Evolutionary conservation across 768 basidiomycete genomes (phyloP), one percentile per base, ranked within the genome.

Genomic region (Chalciporus pseudorubinellus): DNA sequence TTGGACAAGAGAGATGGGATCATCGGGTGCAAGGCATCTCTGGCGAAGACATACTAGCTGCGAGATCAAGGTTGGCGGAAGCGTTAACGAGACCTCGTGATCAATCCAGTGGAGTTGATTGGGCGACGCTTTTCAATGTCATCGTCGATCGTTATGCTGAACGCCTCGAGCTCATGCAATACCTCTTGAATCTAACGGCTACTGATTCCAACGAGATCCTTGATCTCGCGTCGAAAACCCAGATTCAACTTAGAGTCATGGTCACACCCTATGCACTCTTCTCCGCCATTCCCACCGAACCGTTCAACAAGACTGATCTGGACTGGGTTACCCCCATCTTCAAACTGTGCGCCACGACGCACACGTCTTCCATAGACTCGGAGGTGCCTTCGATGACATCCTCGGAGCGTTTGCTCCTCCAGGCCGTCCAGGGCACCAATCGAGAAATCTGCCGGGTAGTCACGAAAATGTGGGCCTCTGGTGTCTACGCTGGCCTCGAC

Each of bases 391-490:
- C 39, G 3, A 55, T 73, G 52, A 68, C 68, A 3, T 20, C 41
- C n/a, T 62, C 67, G 3, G 71, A 74, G 52, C 39, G 10, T 2
- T 22, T 68, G 19, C 58, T 73, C 11, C 52, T 68, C 3, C 50
- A 42, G 36, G 64, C 47, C 11, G 18, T 73, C 6, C 59, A 61
- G 10, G 73, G 63, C 0, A 76, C 74, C 0, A 70, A 48, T 6
- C 66, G 64, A 26, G 77, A 81, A 55, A 76, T 77, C 18, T 80
- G 77, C 50, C 68, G 75, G 0, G 70, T 75, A 1, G 53, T 74
- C 21, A 76, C 75, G 3, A 65, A 61, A 28, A 70, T 81, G 57
- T 81, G 78, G 79, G 74, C 75, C 3, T 59, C 70, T 20, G 79
- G 76, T 5, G 59, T 61, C 1, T 31, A 42, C 5, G 46, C 43